Evolutionary conservation across 306 rosid species (phyloP).

Genomic region (Cicer yamashitae): DNA sequence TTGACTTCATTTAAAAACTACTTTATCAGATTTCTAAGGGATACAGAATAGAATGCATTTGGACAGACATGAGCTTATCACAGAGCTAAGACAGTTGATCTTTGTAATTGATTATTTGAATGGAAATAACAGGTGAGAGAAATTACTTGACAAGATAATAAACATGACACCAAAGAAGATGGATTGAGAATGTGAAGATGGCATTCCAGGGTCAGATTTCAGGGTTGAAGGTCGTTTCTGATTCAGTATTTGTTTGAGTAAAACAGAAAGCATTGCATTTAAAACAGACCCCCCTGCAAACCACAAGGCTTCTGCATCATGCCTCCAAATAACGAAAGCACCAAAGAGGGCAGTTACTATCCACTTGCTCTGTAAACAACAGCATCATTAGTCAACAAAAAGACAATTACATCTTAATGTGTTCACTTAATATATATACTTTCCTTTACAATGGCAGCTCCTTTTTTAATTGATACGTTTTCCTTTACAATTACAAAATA

Average conservation of each 20-base stretch:
- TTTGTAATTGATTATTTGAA: neutral
- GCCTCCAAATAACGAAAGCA: constrained; percentile 64
- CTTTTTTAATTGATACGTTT: neutral
- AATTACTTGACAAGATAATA: constrained; percentile 62
- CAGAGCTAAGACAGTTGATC: neutral
- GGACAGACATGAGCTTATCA: neutral
- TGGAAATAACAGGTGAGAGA: constrained; percentile 25
- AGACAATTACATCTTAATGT: neutral
- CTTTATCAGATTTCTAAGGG: neutral
- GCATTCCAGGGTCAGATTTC: constrained; percentile 87
- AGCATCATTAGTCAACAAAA: constrained; percentile 30
- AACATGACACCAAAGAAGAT: constrained; percentile 58
- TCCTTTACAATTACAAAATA: neutral
- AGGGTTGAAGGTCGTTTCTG: constrained; percentile 71
- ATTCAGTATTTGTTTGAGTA: constrained; percentile 64
- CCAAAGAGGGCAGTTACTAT: constrained; percentile 53
- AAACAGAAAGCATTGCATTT: constrained; percentile 54
- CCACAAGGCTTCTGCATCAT: constrained; percentile 78
- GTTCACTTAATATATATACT: neutral
- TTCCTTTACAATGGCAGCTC: neutral
- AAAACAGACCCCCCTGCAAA: constrained; percentile 61
- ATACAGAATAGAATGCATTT: neutral
- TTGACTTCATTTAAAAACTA: neutral
- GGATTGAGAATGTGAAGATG: constrained; percentile 82
- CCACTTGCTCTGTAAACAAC: constrained; percentile 78